A percentile compares a stretch with the other conserved stretches of the same genome.
Conservation (phyloP, 2,329 filamentous ascomycete genomes). For the Alternaria arborescens region DNA sequence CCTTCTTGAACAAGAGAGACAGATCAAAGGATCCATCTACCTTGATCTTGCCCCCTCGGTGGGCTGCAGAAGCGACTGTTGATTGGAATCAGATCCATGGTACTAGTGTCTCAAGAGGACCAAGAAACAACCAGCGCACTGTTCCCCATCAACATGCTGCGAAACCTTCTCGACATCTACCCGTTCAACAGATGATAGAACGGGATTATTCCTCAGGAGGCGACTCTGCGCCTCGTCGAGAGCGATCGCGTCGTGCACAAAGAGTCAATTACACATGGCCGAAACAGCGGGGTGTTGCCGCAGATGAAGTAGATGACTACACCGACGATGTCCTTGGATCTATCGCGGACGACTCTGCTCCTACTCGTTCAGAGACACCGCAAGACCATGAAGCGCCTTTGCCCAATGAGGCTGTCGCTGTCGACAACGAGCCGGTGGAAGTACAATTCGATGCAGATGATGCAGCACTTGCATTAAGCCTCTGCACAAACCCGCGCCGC, state of each 20-base stretch:
- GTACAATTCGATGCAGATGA: constrained; percentile 32
- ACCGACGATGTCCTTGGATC: constrained; percentile 12
- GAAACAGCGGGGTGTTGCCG: constrained; percentile 12
- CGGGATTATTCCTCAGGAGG: constrained; percentile 31
- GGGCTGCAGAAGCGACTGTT: constrained; percentile 34
- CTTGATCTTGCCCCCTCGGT: constrained; percentile 35
- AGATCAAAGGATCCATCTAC: constrained; percentile 32
- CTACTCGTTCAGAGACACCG: constrained; percentile 21
- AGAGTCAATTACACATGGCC: constrained; percentile 42
- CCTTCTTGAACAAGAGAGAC: constrained; percentile 37
- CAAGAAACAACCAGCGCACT: not conserved
- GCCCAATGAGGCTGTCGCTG: constrained; percentile 20
- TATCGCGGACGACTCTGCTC: not conserved
- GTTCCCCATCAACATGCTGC: not conserved
- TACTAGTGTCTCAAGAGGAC: constrained; percentile 8
- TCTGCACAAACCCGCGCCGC: not conserved
- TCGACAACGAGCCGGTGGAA: constrained; percentile 29
- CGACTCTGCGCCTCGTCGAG: constrained; percentile 24
- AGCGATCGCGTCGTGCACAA: constrained; percentile 34
- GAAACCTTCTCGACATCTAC: not conserved
- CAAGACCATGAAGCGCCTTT: constrained; percentile 17
- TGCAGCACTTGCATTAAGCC: constrained; percentile 28
- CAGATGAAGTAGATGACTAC: not conserved
- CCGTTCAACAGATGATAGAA: constrained; percentile 12
- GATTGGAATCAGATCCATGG: constrained; percentile 33